Conservation (phyloP, 2,329 filamentous ascomycete species). For the Camillea tinctor region DNA sequence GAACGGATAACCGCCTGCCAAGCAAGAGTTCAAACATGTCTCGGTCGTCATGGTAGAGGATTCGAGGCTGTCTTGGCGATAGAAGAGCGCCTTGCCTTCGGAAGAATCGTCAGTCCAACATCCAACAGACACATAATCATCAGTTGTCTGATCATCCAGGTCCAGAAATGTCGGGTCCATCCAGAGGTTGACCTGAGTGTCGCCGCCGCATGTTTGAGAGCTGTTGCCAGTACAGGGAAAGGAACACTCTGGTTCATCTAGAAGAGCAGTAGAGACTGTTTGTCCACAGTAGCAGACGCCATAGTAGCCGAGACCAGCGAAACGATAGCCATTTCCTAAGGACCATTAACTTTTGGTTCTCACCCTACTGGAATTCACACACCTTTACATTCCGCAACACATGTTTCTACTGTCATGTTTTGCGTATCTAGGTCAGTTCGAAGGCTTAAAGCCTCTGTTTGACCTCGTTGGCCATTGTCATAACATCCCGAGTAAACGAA, state of each 20-base stretch:
- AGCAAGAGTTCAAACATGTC: constrained; percentile 43
- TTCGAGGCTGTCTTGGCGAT: constrained; percentile 39
- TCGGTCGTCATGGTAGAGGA: constrained; percentile 40
- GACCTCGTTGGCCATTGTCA: constrained; percentile 35
- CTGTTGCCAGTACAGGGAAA: constrained; percentile 51
- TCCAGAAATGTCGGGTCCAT: constrained; percentile 46
- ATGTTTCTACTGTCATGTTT: constrained; percentile 49
- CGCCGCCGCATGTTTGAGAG: constrained; percentile 37
- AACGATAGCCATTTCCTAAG: constrained; percentile 48
- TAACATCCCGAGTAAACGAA: constrained; percentile 51
- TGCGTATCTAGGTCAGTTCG: constrained; percentile 37
- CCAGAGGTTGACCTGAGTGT: constrained; percentile 4
- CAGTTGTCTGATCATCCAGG: constrained; percentile 41
- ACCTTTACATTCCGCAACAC: constrained; percentile 50
- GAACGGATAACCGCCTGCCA: constrained; percentile 44
- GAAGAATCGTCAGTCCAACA: constrained; percentile 54
- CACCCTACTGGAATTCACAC: constrained; percentile 8
- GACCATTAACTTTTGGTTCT: neutral
- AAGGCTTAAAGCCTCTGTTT: constrained; percentile 38
- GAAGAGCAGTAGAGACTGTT: constrained; percentile 50
- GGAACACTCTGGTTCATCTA: constrained; percentile 55
- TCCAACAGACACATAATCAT: constrained; percentile 58
- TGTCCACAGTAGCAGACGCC: constrained; percentile 54
- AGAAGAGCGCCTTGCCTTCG: constrained; percentile 45
- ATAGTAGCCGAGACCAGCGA: constrained; percentile 51